Evolutionary conservation across 768 basidiomycete species (phyloP).

Genomic region (Melanogaster broomeanus): DNA sequence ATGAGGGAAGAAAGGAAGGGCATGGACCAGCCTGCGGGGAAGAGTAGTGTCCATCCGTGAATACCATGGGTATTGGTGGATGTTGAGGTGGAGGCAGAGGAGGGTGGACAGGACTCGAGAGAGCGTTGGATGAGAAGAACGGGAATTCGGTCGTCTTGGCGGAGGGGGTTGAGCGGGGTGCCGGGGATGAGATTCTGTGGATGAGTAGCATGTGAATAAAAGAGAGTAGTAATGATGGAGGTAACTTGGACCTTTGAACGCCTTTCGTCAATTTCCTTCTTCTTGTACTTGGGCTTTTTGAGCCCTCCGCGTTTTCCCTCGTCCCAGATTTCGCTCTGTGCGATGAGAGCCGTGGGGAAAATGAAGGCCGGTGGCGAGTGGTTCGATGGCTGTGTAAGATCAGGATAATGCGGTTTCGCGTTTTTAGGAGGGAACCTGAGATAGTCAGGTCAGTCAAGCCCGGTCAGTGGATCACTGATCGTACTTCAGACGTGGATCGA

Average conservation of each 20-base stretch:
- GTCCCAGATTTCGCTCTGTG: constrained; percentile 72
- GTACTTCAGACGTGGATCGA: constrained; percentile 87
- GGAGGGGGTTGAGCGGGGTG: constrained; percentile 59
- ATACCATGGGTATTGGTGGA: constrained; percentile 43
- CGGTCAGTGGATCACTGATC: constrained; percentile 17
- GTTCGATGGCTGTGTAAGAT: constrained; percentile 24
- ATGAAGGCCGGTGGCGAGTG: constrained; percentile 30
- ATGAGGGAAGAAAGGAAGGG: constrained; percentile 82
- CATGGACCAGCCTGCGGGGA: constrained; percentile 91
- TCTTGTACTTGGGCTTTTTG: constrained; percentile 67
- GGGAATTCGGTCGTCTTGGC: constrained; percentile 83
- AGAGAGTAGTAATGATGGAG: not conserved
- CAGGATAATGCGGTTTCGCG: constrained; percentile 44
- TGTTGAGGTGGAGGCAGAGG: constrained; percentile 14
- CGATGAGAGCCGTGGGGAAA: constrained; percentile 59
- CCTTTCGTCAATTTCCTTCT: constrained; percentile 85
- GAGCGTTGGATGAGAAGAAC: constrained; percentile 82
- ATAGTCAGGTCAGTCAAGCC: not conserved
- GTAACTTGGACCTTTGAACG: constrained; percentile 59
- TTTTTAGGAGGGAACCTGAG: constrained; percentile 84
- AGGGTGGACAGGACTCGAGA: constrained; percentile 40
- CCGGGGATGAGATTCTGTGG: constrained; percentile 77
- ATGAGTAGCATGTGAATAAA: not conserved
- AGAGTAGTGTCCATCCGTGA: constrained; percentile 85
- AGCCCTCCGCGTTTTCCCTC: constrained; percentile 56